Base-by-base conservation (phyloP, 306 rosid species). In the Neltuma alba region DNA sequence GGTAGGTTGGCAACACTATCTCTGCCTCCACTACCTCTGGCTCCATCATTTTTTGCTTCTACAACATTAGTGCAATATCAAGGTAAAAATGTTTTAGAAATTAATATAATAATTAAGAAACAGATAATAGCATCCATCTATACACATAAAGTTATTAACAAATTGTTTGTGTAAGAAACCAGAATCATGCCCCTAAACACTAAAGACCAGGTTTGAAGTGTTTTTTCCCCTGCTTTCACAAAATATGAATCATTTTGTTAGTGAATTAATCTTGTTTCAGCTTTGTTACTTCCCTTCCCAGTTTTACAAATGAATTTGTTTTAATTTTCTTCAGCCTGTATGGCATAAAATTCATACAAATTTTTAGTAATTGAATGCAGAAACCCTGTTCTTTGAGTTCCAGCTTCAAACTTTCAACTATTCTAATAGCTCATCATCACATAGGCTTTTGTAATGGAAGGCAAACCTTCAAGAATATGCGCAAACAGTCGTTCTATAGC, bases 1-100 rank as follows among this genome's bases (percentile, higher is more conserved):
- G 85, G 84, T 89, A 85, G 34, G 72, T 89, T 10, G 98, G 98
- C 86, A 94, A 82, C 80, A 94, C 93, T 41, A 94, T 50, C 88
- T 94, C 97, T 61, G 94, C 94, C 6, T 94, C 85, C 36, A 92
- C 58, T 72, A 94, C 87, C 82, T 94, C 94, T 1, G 85, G 37
- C 74, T 94, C 97, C 98, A 92, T 94, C 40, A 63, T 71, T 47
- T 45, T 47, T 52, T 42, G 79, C 79, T 74, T 73, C 75, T 44
- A n/a, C 40, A 70, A 70, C 31, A 60, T 16, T 41, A 60, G 48
- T 30, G 13, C 50, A 42, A 76, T 62, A n/a, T n/a, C 21, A 77
- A 20, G 44, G 38, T n/a, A 69, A 15, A 20, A 18, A 60, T 12
- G 4, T 25, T 55, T 55, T 23, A 23, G 33, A 9, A 18, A 25